Percentiles rank a stretch among this genome's conserved stretches.
phyloP scores from a whole-genome alignment of 2,329 filamentous ascomycete species.

The Bimuria novae-zelandiae region DNA sequence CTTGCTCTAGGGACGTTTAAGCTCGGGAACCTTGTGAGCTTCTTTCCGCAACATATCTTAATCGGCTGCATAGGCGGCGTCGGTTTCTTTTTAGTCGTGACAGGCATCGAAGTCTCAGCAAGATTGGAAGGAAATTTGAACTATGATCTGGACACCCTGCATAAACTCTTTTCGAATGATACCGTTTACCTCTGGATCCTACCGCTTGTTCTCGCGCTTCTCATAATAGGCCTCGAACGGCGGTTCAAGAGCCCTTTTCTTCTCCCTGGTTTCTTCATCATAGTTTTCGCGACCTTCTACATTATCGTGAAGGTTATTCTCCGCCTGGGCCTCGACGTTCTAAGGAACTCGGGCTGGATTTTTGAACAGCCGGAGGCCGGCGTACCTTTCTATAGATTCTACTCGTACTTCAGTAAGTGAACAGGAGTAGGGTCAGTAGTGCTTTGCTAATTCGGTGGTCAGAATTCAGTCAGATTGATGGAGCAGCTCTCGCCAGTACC shows the following conservation, averaged over 20 bases:
- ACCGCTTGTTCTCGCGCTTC: conserved; percentile 75
- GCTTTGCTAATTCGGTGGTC: background rate
- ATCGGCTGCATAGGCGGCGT: conserved; percentile 98
- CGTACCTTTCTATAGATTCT: conserved; percentile 97
- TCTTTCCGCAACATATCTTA: conserved; percentile 94
- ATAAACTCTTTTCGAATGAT: conserved; percentile 72
- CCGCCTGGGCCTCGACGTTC: conserved; percentile 65
- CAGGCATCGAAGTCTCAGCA: conserved; percentile 91
- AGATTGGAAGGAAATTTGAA: conserved; percentile 82
- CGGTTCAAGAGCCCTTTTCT: conserved; percentile 82
- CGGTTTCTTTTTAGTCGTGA: conserved; percentile 90
- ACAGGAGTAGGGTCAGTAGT: background rate
- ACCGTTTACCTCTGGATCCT: conserved; percentile 83
- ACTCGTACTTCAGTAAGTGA: conserved; percentile 83
- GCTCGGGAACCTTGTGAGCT: conserved; percentile 90
- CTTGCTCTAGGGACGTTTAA: conserved; percentile 86
- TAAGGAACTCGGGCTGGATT: conserved; percentile 83
- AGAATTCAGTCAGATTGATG: conserved; percentile 83
- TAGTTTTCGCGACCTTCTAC: conserved; percentile 77
- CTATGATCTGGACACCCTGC: conserved; percentile 77
- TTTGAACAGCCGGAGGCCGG: conserved; percentile 83
- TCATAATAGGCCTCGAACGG: conserved; percentile 76
- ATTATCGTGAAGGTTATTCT: conserved; percentile 73
- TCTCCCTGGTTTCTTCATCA: conserved; percentile 82
- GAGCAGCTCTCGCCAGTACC: conserved; percentile 79